phyloP scores from a whole-genome alignment of 306 rosid genomes.

The Astragalus glycyphyllos region DNA sequence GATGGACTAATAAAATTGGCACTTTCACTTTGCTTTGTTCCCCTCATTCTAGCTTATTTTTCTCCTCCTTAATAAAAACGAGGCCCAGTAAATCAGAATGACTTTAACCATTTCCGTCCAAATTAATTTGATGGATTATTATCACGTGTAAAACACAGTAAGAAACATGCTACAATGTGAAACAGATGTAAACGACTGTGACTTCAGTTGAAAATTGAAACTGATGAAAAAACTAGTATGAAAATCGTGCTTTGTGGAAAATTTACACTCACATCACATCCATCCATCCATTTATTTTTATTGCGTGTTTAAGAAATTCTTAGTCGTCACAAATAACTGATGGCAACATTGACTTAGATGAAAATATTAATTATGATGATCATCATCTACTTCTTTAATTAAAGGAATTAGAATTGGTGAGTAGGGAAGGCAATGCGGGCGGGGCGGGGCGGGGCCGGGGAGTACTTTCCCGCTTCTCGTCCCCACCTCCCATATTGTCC shows the following conservation, averaged over 20 bases:
- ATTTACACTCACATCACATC: background rate
- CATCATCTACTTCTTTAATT: background rate
- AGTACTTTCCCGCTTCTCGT: no score
- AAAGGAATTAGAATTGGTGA: constrained; percentile 1
- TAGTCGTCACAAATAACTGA: background rate
- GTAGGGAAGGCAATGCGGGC: no score
- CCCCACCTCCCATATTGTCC: no score
- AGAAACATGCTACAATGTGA: no score
- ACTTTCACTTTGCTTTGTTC: constrained; percentile 20
- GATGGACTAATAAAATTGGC: background rate
- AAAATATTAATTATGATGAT: background rate
- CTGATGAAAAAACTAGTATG: background rate
- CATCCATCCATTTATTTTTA: background rate
- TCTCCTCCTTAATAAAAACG: background rate
- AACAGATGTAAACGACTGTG: background rate
- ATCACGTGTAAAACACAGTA: background rate
- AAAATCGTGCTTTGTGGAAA: constrained; percentile 22
- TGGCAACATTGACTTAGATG: constrained; percentile 16
- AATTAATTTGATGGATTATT: background rate
- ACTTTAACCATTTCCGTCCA: background rate
- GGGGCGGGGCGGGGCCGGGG: no score
- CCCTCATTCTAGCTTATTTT: background rate
- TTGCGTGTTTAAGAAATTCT: constrained; percentile 5
- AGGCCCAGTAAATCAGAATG: background rate
- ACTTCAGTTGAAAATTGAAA: constrained; percentile 1